These are phyloP conservation scores for Phialemoniopsis sp. DNA, from an alignment of 2,329 filamentous ascomycete species.

Conservation along the genomic window DNA sequence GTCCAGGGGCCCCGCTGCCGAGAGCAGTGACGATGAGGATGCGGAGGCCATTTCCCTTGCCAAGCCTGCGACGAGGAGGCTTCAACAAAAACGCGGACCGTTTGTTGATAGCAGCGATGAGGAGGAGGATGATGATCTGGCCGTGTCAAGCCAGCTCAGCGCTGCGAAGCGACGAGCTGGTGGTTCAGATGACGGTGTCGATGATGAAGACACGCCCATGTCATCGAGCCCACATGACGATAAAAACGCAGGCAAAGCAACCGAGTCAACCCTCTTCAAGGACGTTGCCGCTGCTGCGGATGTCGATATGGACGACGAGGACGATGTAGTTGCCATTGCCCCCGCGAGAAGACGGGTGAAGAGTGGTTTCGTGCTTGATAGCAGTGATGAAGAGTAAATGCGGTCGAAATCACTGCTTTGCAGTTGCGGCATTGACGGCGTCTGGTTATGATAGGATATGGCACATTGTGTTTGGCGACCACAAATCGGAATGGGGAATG, in stretches of 20 bases:
- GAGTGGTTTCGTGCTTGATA: slow-evolving; percentile 54
- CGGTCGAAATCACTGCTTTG: slow-evolving; percentile 10
- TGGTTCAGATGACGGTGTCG: slow-evolving; percentile 24
- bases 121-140: slow-evolving; percentile 9
- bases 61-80: background rate
- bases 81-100: slow-evolving; percentile 11
- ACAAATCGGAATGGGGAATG: background rate
- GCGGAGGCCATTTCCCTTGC: too few relatives aligned
- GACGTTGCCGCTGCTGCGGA: slow-evolving; percentile 5
- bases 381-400: slow-evolving; percentile 49
- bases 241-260: slow-evolving; percentile 7
- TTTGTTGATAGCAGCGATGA: slow-evolving; percentile 5
- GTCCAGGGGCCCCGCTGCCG: background rate
- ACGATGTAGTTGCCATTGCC: slow-evolving; percentile 27
- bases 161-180: slow-evolving; percentile 3
- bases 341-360: slow-evolving; percentile 28
- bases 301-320: slow-evolving; percentile 28
- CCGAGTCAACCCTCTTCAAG: slow-evolving; percentile 6
- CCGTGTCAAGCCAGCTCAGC: slow-evolving; percentile 1
- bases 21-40: background rate
- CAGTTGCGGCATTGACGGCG: too few relatives aligned
- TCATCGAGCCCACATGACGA: slow-evolving; percentile 30
- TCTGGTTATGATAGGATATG: background rate
- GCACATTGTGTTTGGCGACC: background rate
- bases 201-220: slow-evolving; percentile 30